A percentile compares a stretch with the other conserved stretches of the same genome.
Evolutionary conservation across 495 filamentous ascomycete genomes (phyloP).

Genomic region (Penicillium chermesinum): DNA sequence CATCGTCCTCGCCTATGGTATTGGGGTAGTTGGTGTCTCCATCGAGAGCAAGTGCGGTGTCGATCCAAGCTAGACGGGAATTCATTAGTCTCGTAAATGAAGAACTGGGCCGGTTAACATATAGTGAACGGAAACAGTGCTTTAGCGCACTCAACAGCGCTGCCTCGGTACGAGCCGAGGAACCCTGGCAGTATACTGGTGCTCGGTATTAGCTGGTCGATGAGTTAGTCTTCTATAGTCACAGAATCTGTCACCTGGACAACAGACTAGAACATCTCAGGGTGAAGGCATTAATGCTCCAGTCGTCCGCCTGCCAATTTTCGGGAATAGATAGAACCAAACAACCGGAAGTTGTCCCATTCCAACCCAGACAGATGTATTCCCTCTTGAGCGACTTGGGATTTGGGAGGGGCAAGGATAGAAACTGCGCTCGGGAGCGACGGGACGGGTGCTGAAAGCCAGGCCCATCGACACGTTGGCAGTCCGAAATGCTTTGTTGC

Average conservation of each 20-base stretch:
- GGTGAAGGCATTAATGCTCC: constrained; percentile 29
- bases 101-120: constrained; percentile 7
- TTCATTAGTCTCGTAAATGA: constrained; percentile 3
- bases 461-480: constrained; percentile 25
- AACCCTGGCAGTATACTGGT: too few species aligned
- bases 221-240: too few species aligned
- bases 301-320: constrained; percentile 22
- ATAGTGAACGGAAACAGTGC: constrained; percentile 35
- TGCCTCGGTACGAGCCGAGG: constrained; percentile 42
- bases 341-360: constrained; percentile 38
- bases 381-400: constrained; percentile 21
- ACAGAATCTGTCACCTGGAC: too few species aligned
- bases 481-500: constrained; percentile 7
- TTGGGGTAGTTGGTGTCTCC: constrained; percentile 35
- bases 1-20: constrained; percentile 26
- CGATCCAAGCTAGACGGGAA: constrained; percentile 23
- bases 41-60: constrained; percentile 34
- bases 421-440: constrained; percentile 25
- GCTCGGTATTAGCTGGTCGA: too few species aligned
- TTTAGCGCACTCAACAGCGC: constrained; percentile 38
- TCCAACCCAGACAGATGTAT: constrained; percentile 32
- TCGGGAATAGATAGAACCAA: constrained; percentile 34
- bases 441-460: constrained; percentile 36
- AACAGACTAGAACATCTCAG: constrained; percentile 18
- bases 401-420: constrained; percentile 31